Evolutionary conservation across 1,284 basidiomycete genomes (phyloP).

Genomic region (Cryptococcus sp.): DNA sequence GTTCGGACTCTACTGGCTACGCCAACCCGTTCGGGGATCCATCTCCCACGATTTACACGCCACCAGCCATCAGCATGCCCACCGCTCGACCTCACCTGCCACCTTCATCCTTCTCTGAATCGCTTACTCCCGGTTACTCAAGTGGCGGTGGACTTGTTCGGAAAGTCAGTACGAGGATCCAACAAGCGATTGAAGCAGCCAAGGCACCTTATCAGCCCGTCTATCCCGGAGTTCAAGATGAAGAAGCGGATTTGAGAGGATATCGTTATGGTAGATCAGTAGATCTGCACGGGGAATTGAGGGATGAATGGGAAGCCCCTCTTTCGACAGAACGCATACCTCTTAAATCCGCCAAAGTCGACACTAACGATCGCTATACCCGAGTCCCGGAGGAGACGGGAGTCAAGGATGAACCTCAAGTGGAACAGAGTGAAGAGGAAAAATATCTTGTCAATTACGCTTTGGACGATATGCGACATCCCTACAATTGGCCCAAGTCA

Average conservation of each 20-base stretch:
- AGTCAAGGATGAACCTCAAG: background rate
- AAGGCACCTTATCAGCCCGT: background rate
- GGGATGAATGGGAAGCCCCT: background rate
- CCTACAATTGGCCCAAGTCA: background rate
- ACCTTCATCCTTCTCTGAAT: background rate
- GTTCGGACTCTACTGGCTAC: background rate
- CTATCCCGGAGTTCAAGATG: background rate
- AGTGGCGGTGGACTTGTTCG: background rate
- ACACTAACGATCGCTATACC: background rate
- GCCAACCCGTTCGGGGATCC: background rate
- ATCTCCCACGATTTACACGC: background rate
- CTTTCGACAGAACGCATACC: background rate
- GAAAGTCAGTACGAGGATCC: background rate
- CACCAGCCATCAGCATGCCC: background rate
- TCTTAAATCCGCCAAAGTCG: background rate
- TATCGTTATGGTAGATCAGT: background rate
- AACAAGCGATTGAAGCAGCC: background rate
- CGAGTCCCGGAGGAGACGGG: background rate
- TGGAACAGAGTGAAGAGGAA: background rate
- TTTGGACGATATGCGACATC: background rate
- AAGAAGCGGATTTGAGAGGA: background rate
- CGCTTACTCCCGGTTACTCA: background rate
- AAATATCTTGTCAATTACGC: background rate
- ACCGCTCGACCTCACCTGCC: background rate
- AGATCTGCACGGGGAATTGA: background rate